Evolutionary conservation across 1,284 basidiomycete genomes (phyloP).

Genomic region (Phellopilus nigrolimitatus): DNA sequence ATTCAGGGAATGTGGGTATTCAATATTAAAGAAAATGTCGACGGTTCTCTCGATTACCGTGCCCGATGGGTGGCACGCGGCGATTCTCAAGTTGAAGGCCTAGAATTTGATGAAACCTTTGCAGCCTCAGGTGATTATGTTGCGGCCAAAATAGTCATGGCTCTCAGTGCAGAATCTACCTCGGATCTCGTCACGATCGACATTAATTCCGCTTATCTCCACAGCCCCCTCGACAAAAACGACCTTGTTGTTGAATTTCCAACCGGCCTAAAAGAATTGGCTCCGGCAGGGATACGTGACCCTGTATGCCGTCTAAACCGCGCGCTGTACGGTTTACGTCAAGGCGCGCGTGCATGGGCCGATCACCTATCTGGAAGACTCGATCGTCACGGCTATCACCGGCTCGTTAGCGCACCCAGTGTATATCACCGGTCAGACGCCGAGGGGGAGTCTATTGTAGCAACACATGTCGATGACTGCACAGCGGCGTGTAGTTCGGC

Average conservation of each 20-base stretch:
- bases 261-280: slow-evolving; percentile 22
- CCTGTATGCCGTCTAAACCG: slow-evolving; percentile 22
- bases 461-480: no score
- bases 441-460: no score
- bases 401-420: slow-evolving; percentile 23
- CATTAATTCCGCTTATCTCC: slow-evolving; percentile 25
- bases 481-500: slow-evolving; percentile 11
- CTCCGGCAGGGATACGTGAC: not conserved
- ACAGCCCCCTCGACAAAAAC: slow-evolving; percentile 20
- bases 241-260: slow-evolving; percentile 28
- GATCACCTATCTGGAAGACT: slow-evolving; percentile 22
- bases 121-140: no score
- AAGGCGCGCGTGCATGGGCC: slow-evolving; percentile 26
- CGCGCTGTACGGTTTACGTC: no score
- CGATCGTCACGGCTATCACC: slow-evolving; percentile 19
- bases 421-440: slow-evolving; percentile 26
- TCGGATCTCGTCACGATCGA: slow-evolving; percentile 30
- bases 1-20: slow-evolving; percentile 11
- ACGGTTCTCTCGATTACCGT: not conserved
- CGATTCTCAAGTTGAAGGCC: no score
- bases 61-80: no score
- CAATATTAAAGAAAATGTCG: not conserved
- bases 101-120: no score
- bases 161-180: slow-evolving; percentile 7
- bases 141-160: not conserved